A percentile compares a stretch with the other conserved stretches of the same genome.
phyloP scores from a whole-genome alignment of 2,329 filamentous ascomycete species.

The Fusarium sp. region DNA sequence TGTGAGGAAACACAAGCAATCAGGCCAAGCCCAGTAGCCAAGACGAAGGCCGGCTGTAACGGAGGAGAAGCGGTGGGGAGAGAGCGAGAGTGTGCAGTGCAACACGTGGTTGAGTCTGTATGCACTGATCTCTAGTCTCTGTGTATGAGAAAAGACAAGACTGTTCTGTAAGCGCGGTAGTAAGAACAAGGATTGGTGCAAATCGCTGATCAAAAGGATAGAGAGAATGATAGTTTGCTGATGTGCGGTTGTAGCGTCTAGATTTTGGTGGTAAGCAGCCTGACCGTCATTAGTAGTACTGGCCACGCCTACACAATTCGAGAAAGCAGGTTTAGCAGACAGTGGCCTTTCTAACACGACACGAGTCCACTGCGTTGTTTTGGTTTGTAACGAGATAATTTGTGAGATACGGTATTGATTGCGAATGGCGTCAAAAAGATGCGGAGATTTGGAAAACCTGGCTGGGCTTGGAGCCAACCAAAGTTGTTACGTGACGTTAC shows the following conservation, averaged over 20 bases:
- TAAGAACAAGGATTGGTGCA: constrained; percentile 34
- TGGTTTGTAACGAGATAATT: constrained; percentile 8
- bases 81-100: constrained; percentile 15
- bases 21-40: constrained; percentile 22
- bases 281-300: constrained; percentile 29
- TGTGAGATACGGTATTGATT: constrained; percentile 12
- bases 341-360: not conserved
- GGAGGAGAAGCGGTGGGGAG: constrained; percentile 39
- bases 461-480: constrained; percentile 19
- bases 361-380: constrained; percentile 5
- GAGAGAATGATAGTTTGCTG: constrained; percentile 26
- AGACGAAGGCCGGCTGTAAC: constrained; percentile 34
- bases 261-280: constrained; percentile 26
- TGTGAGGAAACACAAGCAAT: constrained; percentile 27
- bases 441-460: constrained; percentile 29
- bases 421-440: constrained; percentile 27
- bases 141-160: not conserved
- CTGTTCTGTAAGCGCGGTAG: constrained; percentile 22
- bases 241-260: constrained; percentile 21
- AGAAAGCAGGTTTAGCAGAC: constrained; percentile 26
- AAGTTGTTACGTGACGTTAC: constrained; percentile 21
- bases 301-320: not conserved
- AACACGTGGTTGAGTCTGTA: constrained; percentile 47
- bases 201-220: constrained; percentile 34
- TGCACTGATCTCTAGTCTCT: constrained; percentile 12